phyloP scores from a whole-genome alignment of 768 basidiomycete species.

The Xerocomus spinulosus region DNA sequence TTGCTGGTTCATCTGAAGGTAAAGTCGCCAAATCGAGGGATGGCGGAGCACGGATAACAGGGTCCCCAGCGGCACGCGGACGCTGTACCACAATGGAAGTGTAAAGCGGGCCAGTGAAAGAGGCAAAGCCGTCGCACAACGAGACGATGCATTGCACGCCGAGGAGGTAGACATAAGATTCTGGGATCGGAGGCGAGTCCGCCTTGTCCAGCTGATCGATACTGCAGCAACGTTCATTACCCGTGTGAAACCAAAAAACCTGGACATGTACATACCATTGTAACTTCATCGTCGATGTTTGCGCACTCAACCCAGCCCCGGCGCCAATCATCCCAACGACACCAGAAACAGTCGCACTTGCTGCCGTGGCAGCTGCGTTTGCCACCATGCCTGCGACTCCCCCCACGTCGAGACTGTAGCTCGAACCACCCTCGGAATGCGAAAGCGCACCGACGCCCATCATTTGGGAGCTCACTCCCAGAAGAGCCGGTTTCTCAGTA shows the following conservation, averaged over 20 bases:
- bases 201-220: slow-evolving; percentile 99
- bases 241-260: not conserved
- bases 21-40: slow-evolving; percentile 61
- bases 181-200: slow-evolving; percentile 89
- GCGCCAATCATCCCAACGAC: slow-evolving; percentile 83
- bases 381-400: slow-evolving; percentile 81
- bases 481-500: slow-evolving; percentile 81
- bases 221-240: slow-evolving; percentile 38
- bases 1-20: slow-evolving; percentile 48
- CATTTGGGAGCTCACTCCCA: slow-evolving; percentile 79
- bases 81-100: slow-evolving; percentile 63
- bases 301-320: slow-evolving; percentile 64
- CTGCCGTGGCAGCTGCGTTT: slow-evolving; percentile 73
- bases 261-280: slow-evolving; percentile 62
- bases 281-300: slow-evolving; percentile 77
- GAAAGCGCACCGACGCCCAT: slow-evolving; percentile 65
- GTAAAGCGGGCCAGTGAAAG: slow-evolving; percentile 73
- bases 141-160: slow-evolving; percentile 84
- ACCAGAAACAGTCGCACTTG: slow-evolving; percentile 78
- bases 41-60: slow-evolving; percentile 65
- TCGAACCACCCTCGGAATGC: slow-evolving; percentile 25
- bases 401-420: slow-evolving; percentile 59
- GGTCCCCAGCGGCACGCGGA: slow-evolving; percentile 57
- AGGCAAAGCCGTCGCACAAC: slow-evolving; percentile 80
- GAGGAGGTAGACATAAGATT: slow-evolving; percentile 89